Evolutionary conservation across 441 rosid genomes (phyloP).

Genomic region (Gossypium davidsonii): DNA sequence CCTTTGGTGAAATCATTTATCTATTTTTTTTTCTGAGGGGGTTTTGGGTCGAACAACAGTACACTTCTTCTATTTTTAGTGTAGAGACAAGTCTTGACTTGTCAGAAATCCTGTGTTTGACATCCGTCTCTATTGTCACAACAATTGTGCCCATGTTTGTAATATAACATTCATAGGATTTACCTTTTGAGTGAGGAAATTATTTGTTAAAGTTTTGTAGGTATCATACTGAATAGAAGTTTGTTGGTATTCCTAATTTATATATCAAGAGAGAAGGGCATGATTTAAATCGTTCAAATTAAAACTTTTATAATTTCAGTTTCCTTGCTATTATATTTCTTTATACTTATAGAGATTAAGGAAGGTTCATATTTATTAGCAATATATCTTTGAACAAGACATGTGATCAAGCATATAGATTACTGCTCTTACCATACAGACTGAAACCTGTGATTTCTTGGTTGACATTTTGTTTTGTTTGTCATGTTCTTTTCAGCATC

Average conservation of each 20-base stretch:
- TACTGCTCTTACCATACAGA: neutral
- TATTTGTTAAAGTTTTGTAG: neutral
- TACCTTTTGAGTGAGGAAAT: neutral
- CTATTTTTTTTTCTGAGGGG: neutral
- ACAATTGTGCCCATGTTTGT: neutral
- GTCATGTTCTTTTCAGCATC: constrained; percentile 42
- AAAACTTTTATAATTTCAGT: neutral
- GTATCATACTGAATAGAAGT: neutral
- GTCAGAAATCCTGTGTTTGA: neutral
- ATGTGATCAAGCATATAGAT: neutral
- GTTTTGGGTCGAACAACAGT: neutral
- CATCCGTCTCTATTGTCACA: neutral
- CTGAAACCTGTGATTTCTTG: neutral
- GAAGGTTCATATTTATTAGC: neutral
- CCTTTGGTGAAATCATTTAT: neutral
- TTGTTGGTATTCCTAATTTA: neutral
- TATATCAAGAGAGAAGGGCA: neutral
- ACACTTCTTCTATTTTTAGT: neutral
- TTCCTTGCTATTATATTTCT: neutral
- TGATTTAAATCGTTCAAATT: neutral
- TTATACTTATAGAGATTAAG: neutral
- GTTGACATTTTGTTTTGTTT: neutral
- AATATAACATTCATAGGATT: neutral
- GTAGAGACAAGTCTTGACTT: neutral
- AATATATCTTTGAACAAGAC: neutral